Conservation (phyloP, 208 protist species). For the Leishmania tropica region DNA sequence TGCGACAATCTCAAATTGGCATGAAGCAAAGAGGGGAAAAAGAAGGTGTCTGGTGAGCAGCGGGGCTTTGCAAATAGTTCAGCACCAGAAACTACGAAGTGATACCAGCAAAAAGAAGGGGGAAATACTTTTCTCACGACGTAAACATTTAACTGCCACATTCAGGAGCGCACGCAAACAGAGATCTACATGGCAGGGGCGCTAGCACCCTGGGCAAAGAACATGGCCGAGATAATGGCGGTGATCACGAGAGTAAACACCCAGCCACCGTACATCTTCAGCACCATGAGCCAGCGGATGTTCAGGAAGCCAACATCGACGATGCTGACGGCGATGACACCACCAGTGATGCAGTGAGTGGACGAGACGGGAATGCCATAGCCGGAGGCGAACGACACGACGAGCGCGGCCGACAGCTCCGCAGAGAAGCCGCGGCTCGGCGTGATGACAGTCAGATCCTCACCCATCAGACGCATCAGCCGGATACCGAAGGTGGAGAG, state of each 20-base stretch:
- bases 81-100: no score
- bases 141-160: no score
- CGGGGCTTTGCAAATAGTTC: no score
- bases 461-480: conserved; percentile 65
- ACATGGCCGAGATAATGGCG: conserved; percentile 45
- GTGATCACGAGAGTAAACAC: conserved; percentile 55
- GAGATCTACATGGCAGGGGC: conserved; percentile 37
- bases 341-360: conserved; percentile 90
- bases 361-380: conserved; percentile 84
- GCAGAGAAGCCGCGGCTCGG: conserved; percentile 62
- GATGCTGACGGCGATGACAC: conserved; percentile 73
- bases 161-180: no score
- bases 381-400: conserved; percentile 70
- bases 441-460: conserved; percentile 70
- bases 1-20: no score
- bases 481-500: conserved; percentile 64
- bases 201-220: conserved; percentile 66
- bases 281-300: conserved; percentile 63
- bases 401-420: conserved; percentile 61
- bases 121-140: no score
- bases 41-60: no score
- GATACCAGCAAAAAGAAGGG: no score
- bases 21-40: no score
- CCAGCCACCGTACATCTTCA: conserved; percentile 71
- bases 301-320: conserved; percentile 57